Conservation (phyloP, 1,284 basidiomycete species). For the Sanghuangporus baumii region DNA sequence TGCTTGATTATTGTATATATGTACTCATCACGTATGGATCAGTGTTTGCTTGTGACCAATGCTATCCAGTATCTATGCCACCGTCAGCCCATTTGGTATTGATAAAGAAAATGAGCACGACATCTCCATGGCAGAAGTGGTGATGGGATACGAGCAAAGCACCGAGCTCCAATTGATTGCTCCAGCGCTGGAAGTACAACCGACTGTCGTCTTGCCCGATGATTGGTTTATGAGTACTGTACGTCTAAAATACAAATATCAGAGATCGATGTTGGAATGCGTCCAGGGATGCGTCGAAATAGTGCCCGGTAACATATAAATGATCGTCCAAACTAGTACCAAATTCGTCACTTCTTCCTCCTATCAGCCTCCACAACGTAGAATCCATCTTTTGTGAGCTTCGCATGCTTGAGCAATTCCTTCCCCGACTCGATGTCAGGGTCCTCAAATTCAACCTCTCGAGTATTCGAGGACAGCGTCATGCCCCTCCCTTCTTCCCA, state of each 20-base stretch:
- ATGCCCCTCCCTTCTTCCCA: constrained; percentile 37
- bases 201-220: too few species aligned
- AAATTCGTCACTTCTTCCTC: constrained; percentile 11
- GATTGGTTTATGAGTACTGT: too few species aligned
- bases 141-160: too few species aligned
- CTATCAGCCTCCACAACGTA: constrained; percentile 44
- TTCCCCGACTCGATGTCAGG: constrained; percentile 32
- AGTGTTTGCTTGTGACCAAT: not conserved
- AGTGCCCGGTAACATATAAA: too few species aligned
- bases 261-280: too few species aligned
- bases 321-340: not conserved
- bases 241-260: too few species aligned
- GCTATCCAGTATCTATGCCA: not conserved
- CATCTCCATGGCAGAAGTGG: too few species aligned
- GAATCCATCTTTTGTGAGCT: constrained; percentile 37
- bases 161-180: too few species aligned
- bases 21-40: not conserved
- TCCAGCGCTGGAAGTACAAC: too few species aligned
- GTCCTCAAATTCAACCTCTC: constrained; percentile 18
- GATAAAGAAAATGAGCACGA: too few species aligned
- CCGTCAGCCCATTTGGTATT: not conserved
- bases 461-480: constrained; percentile 21
- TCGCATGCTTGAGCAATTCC: constrained; percentile 44
- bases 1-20: not conserved
- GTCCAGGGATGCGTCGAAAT: too few species aligned